Base-by-base conservation (phyloP, 2,329 filamentous ascomycete genomes). In the Pseudopithomyces chartarum region DNA sequence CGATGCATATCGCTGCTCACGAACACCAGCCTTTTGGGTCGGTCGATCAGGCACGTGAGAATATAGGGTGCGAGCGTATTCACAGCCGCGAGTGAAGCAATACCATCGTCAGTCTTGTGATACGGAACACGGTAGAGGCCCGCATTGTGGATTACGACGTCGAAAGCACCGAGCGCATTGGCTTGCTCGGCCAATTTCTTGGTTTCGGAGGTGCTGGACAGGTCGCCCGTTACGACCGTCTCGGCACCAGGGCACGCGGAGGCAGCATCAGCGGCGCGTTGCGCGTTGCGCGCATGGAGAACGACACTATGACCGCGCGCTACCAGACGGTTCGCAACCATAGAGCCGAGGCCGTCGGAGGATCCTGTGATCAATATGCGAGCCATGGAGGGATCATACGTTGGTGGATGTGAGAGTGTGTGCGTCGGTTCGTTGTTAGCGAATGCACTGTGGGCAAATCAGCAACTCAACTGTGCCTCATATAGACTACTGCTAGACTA, bases 61-160 rank as follows among this genome's bases (percentile, higher is more conserved):
- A 87, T 75, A 60, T 86, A 87, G 0, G 85, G 84, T 15, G 85
- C 84, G 0, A 87, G 63, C 0, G 79, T 83, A 62, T 87, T 87
- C 44, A 86, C 82, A 0, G 82, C 78, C 46, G 85, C 82, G 1
- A 85, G 74, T 1, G 77, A 75, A 0, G 82, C 80, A 20, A 84
- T 74, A 10, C 78, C 78, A 39, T 84, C 80, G 4, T 64, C 67
- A 0, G 80, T 83, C 55, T 79, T 79, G 51, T 65, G 71, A 57
- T 71, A 77, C 40, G 68, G 76, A 15, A 79, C 79, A 29, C 69
- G 70, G 54, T 80, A 81, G 22, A 84, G 61, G 2, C 83, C 84
- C 0, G 85, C 85, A 58, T 87, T 87, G 74, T 87, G 84, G 17
- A 87, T 77, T 13, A 87, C 75, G 22, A 78, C 76, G 64, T 87